Percentiles rank a stretch among this genome's conserved stretches.
Evolutionary conservation across 192 early-diverging fungal genomes (phyloP).

Genomic region (Coemansia sp.): DNA sequence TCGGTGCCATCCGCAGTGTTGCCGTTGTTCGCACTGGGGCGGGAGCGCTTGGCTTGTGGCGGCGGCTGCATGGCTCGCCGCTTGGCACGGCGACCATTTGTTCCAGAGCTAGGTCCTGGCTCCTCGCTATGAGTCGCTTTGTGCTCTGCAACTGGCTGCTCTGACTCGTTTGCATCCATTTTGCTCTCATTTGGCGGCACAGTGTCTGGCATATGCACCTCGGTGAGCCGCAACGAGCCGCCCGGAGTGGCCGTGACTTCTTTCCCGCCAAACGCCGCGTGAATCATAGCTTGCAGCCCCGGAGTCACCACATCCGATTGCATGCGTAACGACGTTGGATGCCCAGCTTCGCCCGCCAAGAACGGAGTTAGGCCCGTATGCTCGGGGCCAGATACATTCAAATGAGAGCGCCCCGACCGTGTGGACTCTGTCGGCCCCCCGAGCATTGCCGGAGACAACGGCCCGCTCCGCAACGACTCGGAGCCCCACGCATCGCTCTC

Average conservation of each 20-base stretch:
- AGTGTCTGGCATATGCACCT: background rate
- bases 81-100: background rate
- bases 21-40: background rate
- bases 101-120: no score
- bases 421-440: slow-evolving; percentile 56
- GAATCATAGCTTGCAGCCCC: slow-evolving; percentile 33
- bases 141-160: background rate
- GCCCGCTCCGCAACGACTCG: slow-evolving; percentile 67
- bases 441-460: slow-evolving; percentile 77
- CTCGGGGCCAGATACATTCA: slow-evolving; percentile 32
- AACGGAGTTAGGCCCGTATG: slow-evolving; percentile 52
- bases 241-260: slow-evolving; percentile 39
- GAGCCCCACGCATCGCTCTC: slow-evolving; percentile 57
- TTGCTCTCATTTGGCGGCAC: background rate
- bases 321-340: slow-evolving; percentile 19
- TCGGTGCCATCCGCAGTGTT: slow-evolving; percentile 7
- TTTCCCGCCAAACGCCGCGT: slow-evolving; percentile 29
- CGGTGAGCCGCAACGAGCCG: slow-evolving; percentile 32
- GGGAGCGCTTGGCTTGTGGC: slow-evolving; percentile 23
- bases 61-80: slow-evolving; percentile 5
- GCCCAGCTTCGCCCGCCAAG: slow-evolving; percentile 22
- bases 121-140: background rate
- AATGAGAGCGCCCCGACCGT: slow-evolving; percentile 11
- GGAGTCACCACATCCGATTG: slow-evolving; percentile 26
- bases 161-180: background rate